phyloP scores from a whole-genome alignment of 1,284 basidiomycete species.

The Xerocomus amazonicus region DNA sequence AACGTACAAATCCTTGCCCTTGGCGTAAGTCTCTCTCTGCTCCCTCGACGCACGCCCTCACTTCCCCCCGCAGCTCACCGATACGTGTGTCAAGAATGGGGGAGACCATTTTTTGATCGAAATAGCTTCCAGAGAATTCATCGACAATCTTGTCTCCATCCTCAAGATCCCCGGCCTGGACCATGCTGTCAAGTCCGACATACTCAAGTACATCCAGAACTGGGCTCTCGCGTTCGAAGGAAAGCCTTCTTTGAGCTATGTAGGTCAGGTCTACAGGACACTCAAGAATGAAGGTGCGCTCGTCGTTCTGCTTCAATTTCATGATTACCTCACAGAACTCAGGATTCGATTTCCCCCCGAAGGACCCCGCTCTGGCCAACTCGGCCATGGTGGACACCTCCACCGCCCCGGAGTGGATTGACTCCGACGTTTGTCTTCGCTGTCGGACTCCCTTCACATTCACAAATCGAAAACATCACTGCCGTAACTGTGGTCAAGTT shows the following conservation, averaged over 20 bases:
- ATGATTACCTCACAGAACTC: constrained; percentile 1
- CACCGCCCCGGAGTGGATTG: constrained; percentile 94
- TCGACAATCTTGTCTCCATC: constrained; percentile 87
- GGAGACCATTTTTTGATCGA: constrained; percentile 89
- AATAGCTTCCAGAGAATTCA: constrained; percentile 85
- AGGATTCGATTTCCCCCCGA: constrained; percentile 83
- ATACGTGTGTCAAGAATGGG: constrained; percentile 96
- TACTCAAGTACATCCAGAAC: constrained; percentile 80
- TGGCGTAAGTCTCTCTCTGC: constrained; percentile 51
- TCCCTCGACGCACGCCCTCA: constrained; percentile 10
- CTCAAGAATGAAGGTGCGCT: constrained; percentile 69
- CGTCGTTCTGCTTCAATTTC: background rate
- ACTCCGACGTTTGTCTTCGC: constrained; percentile 91
- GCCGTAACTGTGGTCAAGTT: constrained; percentile 95
- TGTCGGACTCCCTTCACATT: constrained; percentile 92
- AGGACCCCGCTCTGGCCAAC: constrained; percentile 64
- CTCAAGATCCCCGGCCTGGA: constrained; percentile 73
- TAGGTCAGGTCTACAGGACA: constrained; percentile 78
- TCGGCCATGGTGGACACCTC: constrained; percentile 85
- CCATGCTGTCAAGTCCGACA: constrained; percentile 80
- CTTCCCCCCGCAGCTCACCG: constrained; percentile 62
- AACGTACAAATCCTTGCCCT: constrained; percentile 91
- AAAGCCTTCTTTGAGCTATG: constrained; percentile 71
- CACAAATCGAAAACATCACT: constrained; percentile 98
- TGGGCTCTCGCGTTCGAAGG: constrained; percentile 92